These are phyloP conservation scores for Rhodotorula glutinis DNA, from an alignment of 1,284 basidiomycete species.

Conservation along the genomic window DNA sequence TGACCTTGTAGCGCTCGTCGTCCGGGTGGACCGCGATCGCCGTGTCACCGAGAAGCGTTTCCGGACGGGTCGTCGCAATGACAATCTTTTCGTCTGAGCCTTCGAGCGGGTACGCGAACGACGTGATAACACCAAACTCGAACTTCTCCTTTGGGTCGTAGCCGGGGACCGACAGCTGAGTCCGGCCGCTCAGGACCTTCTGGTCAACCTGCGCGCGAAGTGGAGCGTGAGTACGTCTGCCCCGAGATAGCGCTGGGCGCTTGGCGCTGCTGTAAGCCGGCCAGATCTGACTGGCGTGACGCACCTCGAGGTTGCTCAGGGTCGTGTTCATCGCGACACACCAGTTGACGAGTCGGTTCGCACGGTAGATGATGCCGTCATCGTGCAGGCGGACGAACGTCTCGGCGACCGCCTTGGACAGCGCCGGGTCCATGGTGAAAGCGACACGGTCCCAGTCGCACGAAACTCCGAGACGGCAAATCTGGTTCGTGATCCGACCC, in stretches of 20 bases:
- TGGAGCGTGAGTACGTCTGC: too few relatives aligned
- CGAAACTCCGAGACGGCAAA: slow-evolving; percentile 84
- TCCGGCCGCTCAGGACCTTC: slow-evolving; percentile 83
- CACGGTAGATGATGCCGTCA: slow-evolving; percentile 90
- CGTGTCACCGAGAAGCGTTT: slow-evolving; percentile 98
- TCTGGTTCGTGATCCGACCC: slow-evolving; percentile 81
- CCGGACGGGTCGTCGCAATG: slow-evolving; percentile 95
- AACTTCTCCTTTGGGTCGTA: slow-evolving; percentile 92
- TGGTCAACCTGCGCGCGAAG: slow-evolving; percentile 71
- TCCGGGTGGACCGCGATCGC: slow-evolving; percentile 95
- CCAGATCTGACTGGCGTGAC: slow-evolving; percentile 15
- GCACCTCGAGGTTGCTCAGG: slow-evolving; percentile 87
- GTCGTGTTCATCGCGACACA: slow-evolving; percentile 95
- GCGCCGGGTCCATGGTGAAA: slow-evolving; percentile 90
- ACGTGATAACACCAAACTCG: slow-evolving; percentile 95
- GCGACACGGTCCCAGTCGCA: slow-evolving; percentile 92
- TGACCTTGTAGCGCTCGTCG: slow-evolving; percentile 78
- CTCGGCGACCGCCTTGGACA: slow-evolving; percentile 85
- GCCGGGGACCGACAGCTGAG: slow-evolving; percentile 84
- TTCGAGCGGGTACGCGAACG: slow-evolving; percentile 90
- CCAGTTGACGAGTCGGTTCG: slow-evolving; percentile 98
- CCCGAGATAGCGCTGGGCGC: too few relatives aligned
- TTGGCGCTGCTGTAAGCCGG: too few relatives aligned
- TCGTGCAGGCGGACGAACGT: slow-evolving; percentile 89
- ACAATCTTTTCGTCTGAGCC: slow-evolving; percentile 78